Evolutionary conservation across 140 eudicot species (phyloP).

Genomic region (Anethum foeniculum): DNA sequence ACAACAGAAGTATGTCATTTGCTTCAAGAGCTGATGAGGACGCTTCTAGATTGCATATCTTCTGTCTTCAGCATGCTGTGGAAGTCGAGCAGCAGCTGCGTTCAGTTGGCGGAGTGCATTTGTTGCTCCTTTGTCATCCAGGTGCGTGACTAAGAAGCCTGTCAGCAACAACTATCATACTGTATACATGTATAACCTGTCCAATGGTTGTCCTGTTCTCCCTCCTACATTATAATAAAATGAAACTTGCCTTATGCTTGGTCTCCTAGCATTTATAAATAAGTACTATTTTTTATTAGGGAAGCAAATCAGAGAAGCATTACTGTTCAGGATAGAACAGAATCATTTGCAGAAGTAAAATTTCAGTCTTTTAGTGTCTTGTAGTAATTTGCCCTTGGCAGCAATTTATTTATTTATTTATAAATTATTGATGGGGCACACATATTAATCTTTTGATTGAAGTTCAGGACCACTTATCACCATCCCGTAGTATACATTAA

Average conservation of each 20-base stretch:
- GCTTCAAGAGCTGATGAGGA: slow-evolving; percentile 58
- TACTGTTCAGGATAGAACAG: background rate
- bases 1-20: slow-evolving; percentile 17
- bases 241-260: background rate
- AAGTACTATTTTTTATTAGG: background rate
- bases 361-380: background rate
- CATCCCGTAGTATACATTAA: background rate
- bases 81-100: slow-evolving; percentile 54
- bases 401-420: background rate
- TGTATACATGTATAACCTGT: background rate
- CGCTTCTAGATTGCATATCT: slow-evolving; percentile 83
- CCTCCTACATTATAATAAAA: background rate
- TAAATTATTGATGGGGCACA: background rate
- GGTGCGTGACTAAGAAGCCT: slow-evolving; percentile 35
- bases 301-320: background rate
- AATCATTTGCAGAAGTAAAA: background rate
- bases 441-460: background rate
- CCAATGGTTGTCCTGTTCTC: background rate
- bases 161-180: background rate
- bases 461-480: background rate
- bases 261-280: background rate
- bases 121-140: slow-evolving; percentile 89
- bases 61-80: slow-evolving; percentile 19
- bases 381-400: background rate
- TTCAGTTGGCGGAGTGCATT: slow-evolving; percentile 72